Percentiles rank a stretch among this genome's conserved stretches.
These are phyloP conservation scores for Ogataea salicorniae DNA, from an alignment of 805 yeast species.

Conservation along the genomic window DNA sequence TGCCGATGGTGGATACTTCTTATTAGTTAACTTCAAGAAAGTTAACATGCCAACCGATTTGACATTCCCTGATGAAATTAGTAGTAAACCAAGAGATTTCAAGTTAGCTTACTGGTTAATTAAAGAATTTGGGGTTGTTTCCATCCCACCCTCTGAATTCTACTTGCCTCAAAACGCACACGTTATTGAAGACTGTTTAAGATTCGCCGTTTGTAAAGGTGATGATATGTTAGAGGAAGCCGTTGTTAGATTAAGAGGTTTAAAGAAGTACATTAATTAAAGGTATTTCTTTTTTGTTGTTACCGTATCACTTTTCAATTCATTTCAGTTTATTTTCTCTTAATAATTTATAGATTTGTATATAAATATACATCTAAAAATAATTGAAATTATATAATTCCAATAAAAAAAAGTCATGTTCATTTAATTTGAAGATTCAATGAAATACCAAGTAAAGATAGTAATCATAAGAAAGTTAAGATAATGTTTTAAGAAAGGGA, in stretches of 20 bases:
- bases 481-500: too few relatives aligned
- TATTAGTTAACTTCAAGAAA: slow-evolving; percentile 81
- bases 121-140: slow-evolving; percentile 87
- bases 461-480: too few relatives aligned
- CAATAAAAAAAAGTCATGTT: too few relatives aligned
- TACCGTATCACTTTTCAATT: background rate
- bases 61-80: slow-evolving; percentile 64
- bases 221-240: slow-evolving; percentile 78
- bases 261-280: slow-evolving; percentile 56
- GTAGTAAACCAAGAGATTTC: slow-evolving; percentile 75
- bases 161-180: slow-evolving; percentile 64
- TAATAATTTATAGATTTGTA: background rate
- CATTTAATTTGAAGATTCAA: too few relatives aligned
- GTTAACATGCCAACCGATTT: slow-evolving; percentile 67
- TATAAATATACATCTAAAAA: too few relatives aligned
- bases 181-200: slow-evolving; percentile 75
- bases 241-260: slow-evolving; percentile 62
- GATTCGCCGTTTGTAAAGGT: slow-evolving; percentile 96
- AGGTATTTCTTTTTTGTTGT: background rate
- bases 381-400: too few relatives aligned
- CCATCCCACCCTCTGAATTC: slow-evolving; percentile 97
- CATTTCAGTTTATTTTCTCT: background rate
- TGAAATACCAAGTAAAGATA: too few relatives aligned
- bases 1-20: slow-evolving; percentile 92
- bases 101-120: slow-evolving; percentile 89